These are phyloP conservation scores for Pleurotus pulmonarius DNA, from an alignment of 768 basidiomycete genomes.

Conservation along the genomic window DNA sequence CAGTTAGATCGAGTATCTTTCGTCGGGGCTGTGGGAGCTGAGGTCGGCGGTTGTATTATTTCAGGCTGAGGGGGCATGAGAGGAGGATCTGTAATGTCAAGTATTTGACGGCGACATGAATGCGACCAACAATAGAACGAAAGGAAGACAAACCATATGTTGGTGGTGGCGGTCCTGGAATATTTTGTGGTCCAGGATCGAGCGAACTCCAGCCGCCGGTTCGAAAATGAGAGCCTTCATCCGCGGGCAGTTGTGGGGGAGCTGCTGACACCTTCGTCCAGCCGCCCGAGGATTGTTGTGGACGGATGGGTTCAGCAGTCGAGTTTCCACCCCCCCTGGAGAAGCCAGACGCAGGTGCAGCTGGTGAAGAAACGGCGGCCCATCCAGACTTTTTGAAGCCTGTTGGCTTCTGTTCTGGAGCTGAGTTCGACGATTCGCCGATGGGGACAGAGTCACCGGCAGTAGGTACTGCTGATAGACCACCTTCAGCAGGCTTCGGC, in stretches of 20 bases:
- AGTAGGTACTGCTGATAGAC: slow-evolving; percentile 14
- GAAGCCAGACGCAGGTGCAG: slow-evolving; percentile 4
- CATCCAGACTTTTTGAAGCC: slow-evolving; percentile 47
- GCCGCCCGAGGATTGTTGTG: slow-evolving; percentile 14
- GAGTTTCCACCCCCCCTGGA: not conserved
- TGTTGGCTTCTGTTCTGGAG: slow-evolving; percentile 20
- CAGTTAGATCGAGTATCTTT: slow-evolving; percentile 39
- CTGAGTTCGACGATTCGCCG: slow-evolving; percentile 14
- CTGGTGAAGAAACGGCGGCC: slow-evolving; percentile 38
- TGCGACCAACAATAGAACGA: slow-evolving; percentile 15
- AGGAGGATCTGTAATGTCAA: slow-evolving; percentile 10
- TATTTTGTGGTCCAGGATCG: slow-evolving; percentile 41
- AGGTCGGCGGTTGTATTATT: slow-evolving; percentile 14
- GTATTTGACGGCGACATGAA: slow-evolving; percentile 9
- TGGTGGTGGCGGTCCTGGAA: slow-evolving; percentile 17
- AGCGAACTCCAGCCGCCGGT: slow-evolving; percentile 67
- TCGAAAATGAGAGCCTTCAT: slow-evolving; percentile 33
- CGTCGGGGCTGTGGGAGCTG: slow-evolving; percentile 3
- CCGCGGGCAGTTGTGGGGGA: slow-evolving; percentile 14
- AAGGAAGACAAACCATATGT: slow-evolving; percentile 11
- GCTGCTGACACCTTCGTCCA: slow-evolving; percentile 11
- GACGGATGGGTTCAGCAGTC: slow-evolving; percentile 3
- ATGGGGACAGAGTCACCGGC: slow-evolving; percentile 19
- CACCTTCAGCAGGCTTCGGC: slow-evolving; percentile 33
- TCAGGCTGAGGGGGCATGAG: slow-evolving; percentile 15